A percentile compares a stretch with the other conserved stretches of the same genome.
Conservation (phyloP, 2,329 filamentous ascomycete genomes). For the Corinectria fuckeliana region DNA sequence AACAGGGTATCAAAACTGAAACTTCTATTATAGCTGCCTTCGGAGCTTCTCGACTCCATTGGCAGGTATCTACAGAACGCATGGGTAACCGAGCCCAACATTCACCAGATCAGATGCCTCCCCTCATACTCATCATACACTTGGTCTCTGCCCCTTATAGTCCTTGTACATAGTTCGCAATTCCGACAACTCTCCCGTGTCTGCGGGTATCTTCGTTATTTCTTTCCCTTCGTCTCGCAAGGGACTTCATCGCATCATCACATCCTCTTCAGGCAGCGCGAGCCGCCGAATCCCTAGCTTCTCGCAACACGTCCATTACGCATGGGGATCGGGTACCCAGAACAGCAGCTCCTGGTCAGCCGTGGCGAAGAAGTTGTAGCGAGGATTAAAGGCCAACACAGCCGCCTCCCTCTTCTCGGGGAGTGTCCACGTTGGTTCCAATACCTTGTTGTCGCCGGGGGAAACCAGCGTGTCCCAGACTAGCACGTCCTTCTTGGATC, state of each 20-base stretch:
- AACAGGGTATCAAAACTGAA: no score
- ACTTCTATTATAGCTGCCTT: background rate
- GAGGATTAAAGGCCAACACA: slow-evolving; percentile 85
- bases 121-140: background rate
- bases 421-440: slow-evolving; percentile 69
- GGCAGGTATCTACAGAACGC: background rate
- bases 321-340: slow-evolving; percentile 74
- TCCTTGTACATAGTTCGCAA: background rate
- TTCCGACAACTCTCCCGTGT: background rate
- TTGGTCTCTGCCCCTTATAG: background rate
- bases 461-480: slow-evolving; percentile 82
- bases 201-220: slow-evolving; percentile 15
- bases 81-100: background rate
- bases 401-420: slow-evolving; percentile 73
- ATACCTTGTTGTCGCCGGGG: slow-evolving; percentile 60
- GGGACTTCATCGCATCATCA: background rate
- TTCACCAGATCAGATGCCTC: background rate
- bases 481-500: slow-evolving; percentile 74
- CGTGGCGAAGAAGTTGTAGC: slow-evolving; percentile 89
- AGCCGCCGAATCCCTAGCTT: background rate
- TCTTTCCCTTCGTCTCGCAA: background rate
- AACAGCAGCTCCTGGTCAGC: slow-evolving; percentile 85
- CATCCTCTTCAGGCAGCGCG: background rate
- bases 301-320: slow-evolving; percentile 40
- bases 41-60: background rate